Evolutionary conservation across 2,329 filamentous ascomycete species (phyloP).

Genomic region (Chaetomiaceae sp.): DNA sequence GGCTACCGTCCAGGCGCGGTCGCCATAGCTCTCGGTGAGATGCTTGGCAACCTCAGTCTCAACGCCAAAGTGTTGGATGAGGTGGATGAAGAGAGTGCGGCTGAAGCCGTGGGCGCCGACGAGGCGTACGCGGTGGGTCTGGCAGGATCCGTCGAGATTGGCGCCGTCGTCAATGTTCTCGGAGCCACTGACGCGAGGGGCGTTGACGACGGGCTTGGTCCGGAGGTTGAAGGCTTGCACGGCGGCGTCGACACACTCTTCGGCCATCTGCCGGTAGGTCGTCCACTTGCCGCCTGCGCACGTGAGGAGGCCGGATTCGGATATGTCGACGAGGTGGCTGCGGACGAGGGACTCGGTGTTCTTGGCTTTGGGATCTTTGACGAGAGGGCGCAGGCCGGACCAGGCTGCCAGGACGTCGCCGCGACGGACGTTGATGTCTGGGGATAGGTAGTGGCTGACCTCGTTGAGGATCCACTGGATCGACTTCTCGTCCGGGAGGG

Average conservation of each 20-base stretch:
- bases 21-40: constrained; percentile 81
- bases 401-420: constrained; percentile 76
- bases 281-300: constrained; percentile 86
- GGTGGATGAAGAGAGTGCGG: constrained; percentile 86
- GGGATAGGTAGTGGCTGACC: constrained; percentile 69
- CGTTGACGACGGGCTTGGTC: constrained; percentile 46
- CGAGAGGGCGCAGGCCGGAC: constrained; percentile 73
- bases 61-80: constrained; percentile 88
- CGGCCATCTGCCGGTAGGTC: constrained; percentile 83
- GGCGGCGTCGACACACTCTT: constrained; percentile 78
- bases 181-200: constrained; percentile 64
- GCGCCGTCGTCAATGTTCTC: constrained; percentile 66
- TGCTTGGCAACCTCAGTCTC: constrained; percentile 92
- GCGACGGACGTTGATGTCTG: constrained; percentile 69
- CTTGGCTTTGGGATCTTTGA: constrained; percentile 74
- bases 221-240: constrained; percentile 61
- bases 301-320: constrained; percentile 69
- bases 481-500: constrained; percentile 69
- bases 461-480: constrained; percentile 80
- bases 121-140: constrained; percentile 69
- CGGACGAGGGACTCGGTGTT: constrained; percentile 81
- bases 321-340: constrained; percentile 74
- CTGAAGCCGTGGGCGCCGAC: constrained; percentile 79
- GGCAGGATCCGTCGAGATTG: constrained; percentile 65
- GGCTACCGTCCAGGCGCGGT: constrained; percentile 87